Conservation (phyloP, 495 filamentous ascomycete genomes). For the Xylaria sp. region DNA sequence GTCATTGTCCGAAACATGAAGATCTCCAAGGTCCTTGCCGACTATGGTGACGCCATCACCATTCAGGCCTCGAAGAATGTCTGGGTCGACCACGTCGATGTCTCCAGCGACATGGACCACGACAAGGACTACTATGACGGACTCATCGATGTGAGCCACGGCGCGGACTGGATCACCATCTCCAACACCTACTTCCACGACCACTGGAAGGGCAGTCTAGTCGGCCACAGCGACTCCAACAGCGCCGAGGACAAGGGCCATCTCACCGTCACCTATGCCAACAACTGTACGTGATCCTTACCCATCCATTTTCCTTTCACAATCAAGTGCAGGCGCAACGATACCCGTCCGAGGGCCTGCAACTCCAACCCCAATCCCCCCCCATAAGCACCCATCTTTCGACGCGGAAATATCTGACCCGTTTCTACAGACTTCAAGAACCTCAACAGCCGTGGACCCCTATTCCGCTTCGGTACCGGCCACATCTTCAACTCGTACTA, state of each 20-base stretch:
- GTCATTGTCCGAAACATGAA: constrained; percentile 71
- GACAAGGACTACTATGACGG: constrained; percentile 76
- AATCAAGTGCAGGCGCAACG: background rate
- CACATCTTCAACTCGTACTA: constrained; percentile 57
- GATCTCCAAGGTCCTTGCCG: constrained; percentile 63
- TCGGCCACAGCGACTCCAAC: constrained; percentile 67
- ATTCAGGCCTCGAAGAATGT: constrained; percentile 65
- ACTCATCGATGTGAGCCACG: constrained; percentile 66
- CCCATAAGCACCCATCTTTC: background rate
- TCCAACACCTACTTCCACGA: constrained; percentile 62
- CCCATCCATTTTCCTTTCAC: background rate
- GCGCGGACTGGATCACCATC: constrained; percentile 59
- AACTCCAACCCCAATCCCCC: background rate
- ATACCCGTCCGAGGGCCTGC: background rate
- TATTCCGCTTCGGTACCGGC: constrained; percentile 68
- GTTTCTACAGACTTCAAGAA: constrained; percentile 57
- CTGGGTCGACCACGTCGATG: constrained; percentile 74
- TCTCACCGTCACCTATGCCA: constrained; percentile 65
- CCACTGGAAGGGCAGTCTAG: constrained; percentile 70
- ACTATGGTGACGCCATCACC: constrained; percentile 66
- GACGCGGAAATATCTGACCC: background rate
- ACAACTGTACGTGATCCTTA: constrained; percentile 51
- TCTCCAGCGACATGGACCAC: constrained; percentile 61
- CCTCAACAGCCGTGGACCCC: constrained; percentile 65
- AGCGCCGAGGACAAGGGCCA: constrained; percentile 55